Base-by-base conservation (phyloP, 1,284 basidiomycete genomes). In the Phenoliferia sp. region DNA sequence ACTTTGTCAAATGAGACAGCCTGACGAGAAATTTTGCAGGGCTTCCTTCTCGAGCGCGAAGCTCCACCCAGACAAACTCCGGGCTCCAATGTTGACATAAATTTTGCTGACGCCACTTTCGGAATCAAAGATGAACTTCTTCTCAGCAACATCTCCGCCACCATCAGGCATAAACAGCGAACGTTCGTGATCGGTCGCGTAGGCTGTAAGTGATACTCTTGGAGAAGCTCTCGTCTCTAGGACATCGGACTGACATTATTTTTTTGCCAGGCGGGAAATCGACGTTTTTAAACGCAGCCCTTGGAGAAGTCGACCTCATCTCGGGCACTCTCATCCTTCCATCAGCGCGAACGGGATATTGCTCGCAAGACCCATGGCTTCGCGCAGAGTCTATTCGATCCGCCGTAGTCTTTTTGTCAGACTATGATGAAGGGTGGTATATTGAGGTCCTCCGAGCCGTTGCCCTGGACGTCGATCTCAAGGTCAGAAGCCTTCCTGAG, bases 301-400 rank as follows among this genome's bases (percentile, higher is more conserved):
- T 57, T 15, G 55, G 55, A 15, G 55, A 57, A 19, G 55, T 57
- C 15, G 55, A 57, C 55, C 31, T 57, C 1, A 22, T 16, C 12
- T 4, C 29, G 16, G 55, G 55, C 3, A 3, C 32, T 16, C 3
- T 17, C 32, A 17, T 4, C 31, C 15, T 16, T n/a, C 55, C 32
- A 19, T 32, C 15, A 22, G 3, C 1, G 32, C 55, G 55, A 3
- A 57, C 55, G 1, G 55, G 17, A 19, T 57, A 32, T 22, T 57
- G 55, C 55, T 57, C 55, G 12, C 55, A 57, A 28, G 55, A 57
- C 28, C 31, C 55, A 15, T 57, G 55, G 55, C 55, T 57, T 28
- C 9, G 55, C 3, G 26, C 3, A 15, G 55, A 57, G 22, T 32
- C 55, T 16, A 57, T 57, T 12, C 22, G 31, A 22, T 31, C 29